phyloP scores from a whole-genome alignment of 78 protist genomes.

The Monocercomonoides exilis region DNA sequence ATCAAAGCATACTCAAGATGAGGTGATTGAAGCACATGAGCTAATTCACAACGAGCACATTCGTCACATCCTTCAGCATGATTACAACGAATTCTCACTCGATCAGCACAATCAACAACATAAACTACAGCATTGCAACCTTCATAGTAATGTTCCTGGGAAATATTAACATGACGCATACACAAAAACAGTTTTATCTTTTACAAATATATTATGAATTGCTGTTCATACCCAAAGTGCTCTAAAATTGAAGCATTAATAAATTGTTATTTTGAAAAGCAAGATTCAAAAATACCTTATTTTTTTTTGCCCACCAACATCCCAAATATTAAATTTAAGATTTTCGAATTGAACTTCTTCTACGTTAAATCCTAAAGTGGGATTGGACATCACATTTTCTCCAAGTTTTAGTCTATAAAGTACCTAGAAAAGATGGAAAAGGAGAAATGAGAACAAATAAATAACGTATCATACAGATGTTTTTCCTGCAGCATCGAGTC shows the following conservation, averaged over 20 bases:
- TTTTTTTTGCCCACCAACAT: constrained; percentile 91
- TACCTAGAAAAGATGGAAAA: constrained; percentile 8
- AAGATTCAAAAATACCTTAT: constrained; percentile 72
- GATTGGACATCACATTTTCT: neutral
- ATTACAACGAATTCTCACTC: constrained; percentile 54
- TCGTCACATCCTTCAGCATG: neutral
- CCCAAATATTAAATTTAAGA: constrained; percentile 80
- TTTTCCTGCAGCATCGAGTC: constrained; percentile 20
- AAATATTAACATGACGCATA: neutral
- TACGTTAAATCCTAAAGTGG: constrained; percentile 71
- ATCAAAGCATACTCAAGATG: constrained; percentile 33
- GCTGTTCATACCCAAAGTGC: neutral
- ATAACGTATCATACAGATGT: constrained; percentile 3
- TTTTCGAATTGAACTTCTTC: constrained; percentile 83
- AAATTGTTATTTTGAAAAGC: neutral
- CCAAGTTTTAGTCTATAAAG: constrained; percentile 36
- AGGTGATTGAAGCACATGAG: constrained; percentile 48
- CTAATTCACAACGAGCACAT: constrained; percentile 69
- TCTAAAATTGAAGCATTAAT: neutral
- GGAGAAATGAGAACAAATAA: neutral
- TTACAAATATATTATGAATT: neutral
- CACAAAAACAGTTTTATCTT: neutral
- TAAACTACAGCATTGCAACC: constrained; percentile 81
- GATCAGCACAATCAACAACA: constrained; percentile 87
- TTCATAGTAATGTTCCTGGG: constrained; percentile 60